These are phyloP conservation scores for Corrigiola litoralis DNA, from an alignment of 179 eudicot genomes.

Conservation along the genomic window DNA sequence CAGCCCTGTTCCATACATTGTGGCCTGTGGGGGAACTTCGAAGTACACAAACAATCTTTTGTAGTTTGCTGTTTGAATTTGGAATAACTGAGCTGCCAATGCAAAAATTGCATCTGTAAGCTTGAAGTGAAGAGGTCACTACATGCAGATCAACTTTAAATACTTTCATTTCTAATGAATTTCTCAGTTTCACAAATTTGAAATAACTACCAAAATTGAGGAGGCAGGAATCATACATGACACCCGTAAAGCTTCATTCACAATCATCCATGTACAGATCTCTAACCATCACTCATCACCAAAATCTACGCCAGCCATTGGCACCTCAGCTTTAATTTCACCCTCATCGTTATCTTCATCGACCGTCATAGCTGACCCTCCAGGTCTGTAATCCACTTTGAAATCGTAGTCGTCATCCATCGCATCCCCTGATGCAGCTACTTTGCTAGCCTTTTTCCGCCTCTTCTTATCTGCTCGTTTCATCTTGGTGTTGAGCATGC, in stretches of 20 bases:
- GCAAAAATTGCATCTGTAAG: no score
- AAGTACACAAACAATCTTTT: no score
- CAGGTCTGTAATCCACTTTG: constrained; percentile 57
- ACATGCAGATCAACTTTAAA: neutral
- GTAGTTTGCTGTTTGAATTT: no score
- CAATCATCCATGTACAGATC: no score
- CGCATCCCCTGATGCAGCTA: constrained; percentile 39
- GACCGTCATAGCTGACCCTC: constrained; percentile 39
- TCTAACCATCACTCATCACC: constrained; percentile 31
- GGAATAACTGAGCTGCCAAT: no score
- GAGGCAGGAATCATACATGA: neutral
- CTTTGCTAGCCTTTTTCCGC: constrained; percentile 53
- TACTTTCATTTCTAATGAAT: neutral
- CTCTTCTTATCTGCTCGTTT: constrained; percentile 67
- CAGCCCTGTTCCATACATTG: no score
- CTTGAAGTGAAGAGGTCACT: no score
- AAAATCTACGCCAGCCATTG: constrained; percentile 37
- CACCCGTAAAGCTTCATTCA: neutral
- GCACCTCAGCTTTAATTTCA: constrained; percentile 34
- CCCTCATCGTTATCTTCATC: constrained; percentile 37
- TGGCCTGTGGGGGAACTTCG: no score
- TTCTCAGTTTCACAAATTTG: neutral
- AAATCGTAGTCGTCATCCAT: constrained; percentile 65
- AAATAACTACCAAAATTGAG: constrained; percentile 25
- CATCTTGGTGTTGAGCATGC: constrained; percentile 70